Conservation (phyloP, 305 asterid genomes). For the Fraxinus sp. region DNA sequence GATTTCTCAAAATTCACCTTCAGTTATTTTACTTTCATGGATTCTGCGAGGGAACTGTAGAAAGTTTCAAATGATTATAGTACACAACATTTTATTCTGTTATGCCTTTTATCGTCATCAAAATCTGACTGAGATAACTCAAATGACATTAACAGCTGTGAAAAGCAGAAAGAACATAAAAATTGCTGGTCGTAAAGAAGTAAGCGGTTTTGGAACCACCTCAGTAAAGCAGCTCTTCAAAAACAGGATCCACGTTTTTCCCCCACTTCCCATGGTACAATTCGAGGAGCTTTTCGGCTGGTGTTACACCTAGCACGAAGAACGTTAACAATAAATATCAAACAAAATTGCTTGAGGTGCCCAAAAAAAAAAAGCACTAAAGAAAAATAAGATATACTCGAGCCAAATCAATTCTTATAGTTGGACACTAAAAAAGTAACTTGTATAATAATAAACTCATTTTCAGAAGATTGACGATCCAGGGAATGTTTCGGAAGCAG, state of each 20-base stretch:
- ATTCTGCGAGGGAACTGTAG: background rate
- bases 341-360: background rate
- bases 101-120: background rate
- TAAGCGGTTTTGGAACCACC: background rate
- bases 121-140: background rate
- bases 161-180: slow-evolving; percentile 4
- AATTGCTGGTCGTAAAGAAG: background rate
- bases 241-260: slow-evolving; percentile 64
- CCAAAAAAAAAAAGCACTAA: background rate
- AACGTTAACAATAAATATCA: slow-evolving; percentile 5
- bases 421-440: background rate
- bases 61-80: slow-evolving; percentile 18
- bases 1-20: no score
- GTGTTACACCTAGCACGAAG: slow-evolving; percentile 60
- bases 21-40: background rate
- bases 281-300: slow-evolving; percentile 82
- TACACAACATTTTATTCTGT: background rate
- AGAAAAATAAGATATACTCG: background rate
- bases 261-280: slow-evolving; percentile 89
- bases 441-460: background rate
- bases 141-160: background rate
- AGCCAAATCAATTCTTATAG: background rate
- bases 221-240: slow-evolving; percentile 66
- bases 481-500: background rate
- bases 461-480: background rate